Base-by-base conservation (phyloP, 495 filamentous ascomycete species). In the Tuber melanosporum region DNA sequence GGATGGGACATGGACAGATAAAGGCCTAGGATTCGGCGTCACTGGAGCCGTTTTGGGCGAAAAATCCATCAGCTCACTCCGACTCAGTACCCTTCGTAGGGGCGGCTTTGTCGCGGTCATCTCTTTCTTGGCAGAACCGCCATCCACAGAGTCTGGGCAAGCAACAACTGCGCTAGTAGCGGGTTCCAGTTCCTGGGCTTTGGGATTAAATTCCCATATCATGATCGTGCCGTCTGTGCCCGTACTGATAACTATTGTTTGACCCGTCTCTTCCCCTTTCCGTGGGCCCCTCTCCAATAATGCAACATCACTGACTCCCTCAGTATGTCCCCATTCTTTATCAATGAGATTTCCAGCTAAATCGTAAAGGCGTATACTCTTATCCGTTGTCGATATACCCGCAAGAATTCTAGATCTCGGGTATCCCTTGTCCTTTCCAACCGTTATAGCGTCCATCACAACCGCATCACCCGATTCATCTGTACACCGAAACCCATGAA, bases 301-400 rank as follows among this genome's bases (percentile, higher is more conserved):
- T n/a, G 90, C 87, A 52, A 94, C 88, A 82, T 92, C 94, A 66
- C 93, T 95, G 66, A 98, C 91, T 66, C 93, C 92, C 82, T 97
- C 94, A 0, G 93, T 96, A 82, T 99, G 95, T 20, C 95, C 96
- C 88, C 93, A 97, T 84, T 97, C 95, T 52, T 92, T 90, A 42
- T 92, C 91, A 73, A 98, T 85, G 77, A 99, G 90, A 41, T 86
- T 83, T 20, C 94, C 95, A 62, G 88, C 88, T 22, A 90, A 86
- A 78, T 96, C 92, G 83, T 99, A 98, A 5, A 98, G 85, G 36
- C 95, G 87, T 75, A 99, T 91, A 10, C 95, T 98, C 82, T 97
- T 98, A 83, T 99, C 95, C 6, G 92, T 96, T 78, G 92, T 93
- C 10, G 96, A 97, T 41, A 96, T 87, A 32, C 92, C 95, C 42